A percentile compares a stretch with the other conserved stretches of the same genome.
Conservation (phyloP, 495 filamentous ascomycete species). For the Pyrenula massariospora region DNA sequence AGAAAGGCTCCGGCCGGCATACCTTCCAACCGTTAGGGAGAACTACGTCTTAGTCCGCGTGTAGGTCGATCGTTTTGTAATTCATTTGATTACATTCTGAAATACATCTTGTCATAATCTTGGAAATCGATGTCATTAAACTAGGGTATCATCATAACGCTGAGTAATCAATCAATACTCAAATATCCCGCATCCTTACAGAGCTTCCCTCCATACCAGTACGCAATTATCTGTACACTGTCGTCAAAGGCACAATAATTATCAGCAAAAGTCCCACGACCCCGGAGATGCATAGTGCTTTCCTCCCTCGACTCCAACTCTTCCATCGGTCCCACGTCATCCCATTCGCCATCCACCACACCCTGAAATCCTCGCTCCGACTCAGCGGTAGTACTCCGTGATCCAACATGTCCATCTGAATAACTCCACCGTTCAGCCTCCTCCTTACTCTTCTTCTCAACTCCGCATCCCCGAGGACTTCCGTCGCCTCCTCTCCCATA, state of each 20-base stretch:
- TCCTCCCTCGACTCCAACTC: neutral
- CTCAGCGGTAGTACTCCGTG: neutral
- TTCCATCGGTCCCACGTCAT: neutral
- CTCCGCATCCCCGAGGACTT: neutral
- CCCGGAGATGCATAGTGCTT: neutral
- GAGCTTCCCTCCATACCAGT: too few relatives aligned
- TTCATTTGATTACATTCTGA: too few relatives aligned
- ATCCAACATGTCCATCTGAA: neutral
- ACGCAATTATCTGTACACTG: neutral
- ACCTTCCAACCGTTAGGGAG: too few relatives aligned
- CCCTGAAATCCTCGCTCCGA: neutral
- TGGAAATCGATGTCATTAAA: neutral
- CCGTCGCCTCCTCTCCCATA: conserved; percentile 3
- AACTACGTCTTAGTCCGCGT: too few relatives aligned
- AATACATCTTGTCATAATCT: too few relatives aligned
- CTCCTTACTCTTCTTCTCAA: neutral
- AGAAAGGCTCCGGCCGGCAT: too few relatives aligned
- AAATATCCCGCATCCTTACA: too few relatives aligned
- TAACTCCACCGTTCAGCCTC: neutral
- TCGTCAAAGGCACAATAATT: neutral
- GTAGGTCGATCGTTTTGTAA: too few relatives aligned
- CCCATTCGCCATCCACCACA: neutral
- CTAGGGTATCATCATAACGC: neutral
- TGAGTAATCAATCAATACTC: neutral
- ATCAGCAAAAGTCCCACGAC: neutral